phyloP scores from a whole-genome alignment of 2,329 filamentous ascomycete species.

The Annulohypoxylon truncatum region DNA sequence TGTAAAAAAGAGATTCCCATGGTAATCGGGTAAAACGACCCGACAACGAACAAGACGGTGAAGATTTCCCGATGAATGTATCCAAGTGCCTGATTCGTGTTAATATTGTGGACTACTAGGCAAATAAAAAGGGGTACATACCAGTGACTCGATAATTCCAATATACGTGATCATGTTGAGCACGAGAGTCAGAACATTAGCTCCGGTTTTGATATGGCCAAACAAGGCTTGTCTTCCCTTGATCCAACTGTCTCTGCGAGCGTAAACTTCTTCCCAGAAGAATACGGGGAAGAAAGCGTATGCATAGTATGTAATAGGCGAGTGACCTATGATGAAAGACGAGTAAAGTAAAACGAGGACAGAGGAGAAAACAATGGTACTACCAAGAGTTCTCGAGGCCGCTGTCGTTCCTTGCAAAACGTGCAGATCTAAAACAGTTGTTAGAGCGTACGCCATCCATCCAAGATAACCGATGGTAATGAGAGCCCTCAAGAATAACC shows the following conservation, averaged over 20 bases:
- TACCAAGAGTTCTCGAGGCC: conserved; percentile 70
- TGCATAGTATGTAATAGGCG: conserved; percentile 85
- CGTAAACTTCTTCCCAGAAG: conserved; percentile 97
- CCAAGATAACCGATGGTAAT: conserved; percentile 92
- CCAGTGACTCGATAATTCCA: conserved; percentile 80
- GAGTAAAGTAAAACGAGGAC: conserved; percentile 80
- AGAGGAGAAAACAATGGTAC: conserved; percentile 77
- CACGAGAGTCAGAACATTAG: conserved; percentile 67
- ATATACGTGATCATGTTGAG: conserved; percentile 76
- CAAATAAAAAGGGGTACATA: conserved; percentile 54
- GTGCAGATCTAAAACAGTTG: conserved; percentile 88
- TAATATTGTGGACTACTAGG: conserved; percentile 19
- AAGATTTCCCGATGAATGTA: conserved; percentile 93
- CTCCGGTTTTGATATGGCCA: conserved; percentile 71
- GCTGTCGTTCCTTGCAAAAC: conserved; percentile 78
- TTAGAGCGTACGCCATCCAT: conserved; percentile 93
- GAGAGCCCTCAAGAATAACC: conserved; percentile 90
- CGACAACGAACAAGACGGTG: conserved; percentile 81
- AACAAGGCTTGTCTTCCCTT: conserved; percentile 77
- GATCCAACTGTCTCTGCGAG: conserved; percentile 75
- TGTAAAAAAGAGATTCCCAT: conserved; percentile 80
- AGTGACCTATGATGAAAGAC: conserved; percentile 81
- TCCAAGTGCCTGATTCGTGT: conserved; percentile 77
- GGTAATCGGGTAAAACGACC: conserved; percentile 79
- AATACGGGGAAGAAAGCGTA: conserved; percentile 93